Conservation (phyloP, 2,329 filamentous ascomycete species). For the Endoconidiophora polonica region DNA sequence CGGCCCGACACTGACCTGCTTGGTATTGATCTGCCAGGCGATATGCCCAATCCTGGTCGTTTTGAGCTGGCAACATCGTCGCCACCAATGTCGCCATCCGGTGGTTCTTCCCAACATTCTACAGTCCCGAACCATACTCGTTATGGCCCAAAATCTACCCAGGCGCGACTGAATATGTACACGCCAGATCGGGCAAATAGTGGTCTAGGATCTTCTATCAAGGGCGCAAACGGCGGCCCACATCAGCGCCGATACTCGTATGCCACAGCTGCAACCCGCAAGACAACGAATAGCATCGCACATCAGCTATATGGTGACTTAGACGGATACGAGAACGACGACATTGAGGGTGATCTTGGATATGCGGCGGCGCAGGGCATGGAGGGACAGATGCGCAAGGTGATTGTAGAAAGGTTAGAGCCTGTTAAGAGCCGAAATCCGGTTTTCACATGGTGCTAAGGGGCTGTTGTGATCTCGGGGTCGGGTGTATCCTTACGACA, state of each 20-base stretch:
- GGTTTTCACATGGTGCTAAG: constrained; percentile 91
- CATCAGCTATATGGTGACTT: constrained; percentile 37
- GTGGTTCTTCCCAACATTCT: neutral
- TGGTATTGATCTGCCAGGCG: constrained; percentile 42
- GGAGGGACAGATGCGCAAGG: constrained; percentile 79
- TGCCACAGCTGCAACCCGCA: constrained; percentile 29
- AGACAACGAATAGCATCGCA: constrained; percentile 33
- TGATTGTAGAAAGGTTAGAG: constrained; percentile 92
- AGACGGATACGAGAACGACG: constrained; percentile 51
- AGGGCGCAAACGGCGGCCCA: neutral
- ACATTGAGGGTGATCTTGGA: constrained; percentile 80
- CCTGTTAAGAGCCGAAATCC: constrained; percentile 90
- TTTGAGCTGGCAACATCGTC: constrained; percentile 47
- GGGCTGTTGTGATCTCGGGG: neutral
- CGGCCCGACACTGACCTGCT: constrained; percentile 49
- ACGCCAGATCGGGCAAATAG: constrained; percentile 24
- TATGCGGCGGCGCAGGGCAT: constrained; percentile 89
- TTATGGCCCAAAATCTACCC: constrained; percentile 24
- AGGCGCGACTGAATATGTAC: constrained; percentile 26
- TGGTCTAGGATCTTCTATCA: neutral
- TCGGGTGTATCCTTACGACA: neutral
- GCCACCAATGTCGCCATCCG: constrained; percentile 7
- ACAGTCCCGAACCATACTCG: constrained; percentile 7
- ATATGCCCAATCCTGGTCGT: constrained; percentile 58
- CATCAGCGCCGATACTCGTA: constrained; percentile 36